A percentile compares a stretch with the other conserved stretches of the same genome.
These are phyloP conservation scores for Hymenoscyphus infarciens DNA, from an alignment of 2,329 filamentous ascomycete genomes.

Conservation along the genomic window DNA sequence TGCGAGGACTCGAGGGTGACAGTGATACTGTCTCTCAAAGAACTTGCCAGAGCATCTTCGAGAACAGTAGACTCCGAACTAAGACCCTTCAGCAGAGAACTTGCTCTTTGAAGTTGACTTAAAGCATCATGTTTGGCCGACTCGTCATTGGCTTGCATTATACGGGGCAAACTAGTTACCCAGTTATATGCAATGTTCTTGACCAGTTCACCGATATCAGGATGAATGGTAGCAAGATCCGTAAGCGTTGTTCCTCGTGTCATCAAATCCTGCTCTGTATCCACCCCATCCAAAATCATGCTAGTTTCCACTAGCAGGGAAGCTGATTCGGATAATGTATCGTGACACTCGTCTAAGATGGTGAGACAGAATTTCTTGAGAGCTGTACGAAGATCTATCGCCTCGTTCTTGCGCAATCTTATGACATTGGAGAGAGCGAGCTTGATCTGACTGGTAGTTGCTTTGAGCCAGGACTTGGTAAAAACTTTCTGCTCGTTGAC, in stretches of 20 bases:
- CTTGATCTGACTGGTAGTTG: conserved; percentile 77
- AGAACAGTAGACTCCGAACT: conserved; percentile 63
- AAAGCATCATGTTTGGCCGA: conserved; percentile 69
- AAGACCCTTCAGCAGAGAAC: conserved; percentile 60
- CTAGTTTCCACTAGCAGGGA: conserved; percentile 77
- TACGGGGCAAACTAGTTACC: conserved; percentile 73
- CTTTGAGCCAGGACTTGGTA: conserved; percentile 66
- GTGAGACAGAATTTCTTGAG: conserved; percentile 69
- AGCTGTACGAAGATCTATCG: conserved; percentile 62
- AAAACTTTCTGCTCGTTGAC: conserved; percentile 39
- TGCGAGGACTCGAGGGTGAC: conserved; percentile 26
- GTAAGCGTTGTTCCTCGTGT: conserved; percentile 48
- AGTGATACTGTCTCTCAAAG: conserved; percentile 71
- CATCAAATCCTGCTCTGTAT: conserved; percentile 41
- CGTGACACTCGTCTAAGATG: conserved; percentile 74
- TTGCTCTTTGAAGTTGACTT: conserved; percentile 70
- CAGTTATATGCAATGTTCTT: conserved; percentile 74
- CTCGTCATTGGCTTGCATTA: conserved; percentile 84
- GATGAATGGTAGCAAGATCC: conserved; percentile 60
- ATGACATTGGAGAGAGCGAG: conserved; percentile 75
- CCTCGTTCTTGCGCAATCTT: conserved; percentile 68
- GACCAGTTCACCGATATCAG: conserved; percentile 58
- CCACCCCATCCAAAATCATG: conserved; percentile 60
- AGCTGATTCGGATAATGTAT: conserved; percentile 65
- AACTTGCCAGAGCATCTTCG: conserved; percentile 62